Evolutionary conservation across 208 protist genomes (phyloP).

Genomic region (Crithidia brevicula): DNA sequence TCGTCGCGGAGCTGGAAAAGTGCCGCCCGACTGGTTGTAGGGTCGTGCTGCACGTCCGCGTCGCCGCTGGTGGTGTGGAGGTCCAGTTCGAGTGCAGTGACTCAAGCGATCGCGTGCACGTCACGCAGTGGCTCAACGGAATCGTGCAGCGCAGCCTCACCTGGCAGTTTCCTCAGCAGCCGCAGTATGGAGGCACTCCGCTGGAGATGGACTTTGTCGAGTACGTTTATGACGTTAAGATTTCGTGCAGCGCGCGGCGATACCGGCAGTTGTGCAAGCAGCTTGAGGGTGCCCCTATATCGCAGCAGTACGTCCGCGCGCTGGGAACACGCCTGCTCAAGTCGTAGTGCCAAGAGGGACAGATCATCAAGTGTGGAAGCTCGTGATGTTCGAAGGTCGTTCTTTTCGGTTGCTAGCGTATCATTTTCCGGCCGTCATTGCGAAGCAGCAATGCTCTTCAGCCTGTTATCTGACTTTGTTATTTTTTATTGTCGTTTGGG

Average conservation of each 20-base stretch:
- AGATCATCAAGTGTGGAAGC: too few relatives aligned
- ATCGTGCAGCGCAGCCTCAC: constrained; percentile 78
- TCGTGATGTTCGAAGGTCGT: too few relatives aligned
- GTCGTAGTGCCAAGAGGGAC: too few relatives aligned
- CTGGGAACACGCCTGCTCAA: constrained; percentile 48
- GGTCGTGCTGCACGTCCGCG: constrained; percentile 37
- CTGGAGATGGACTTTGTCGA: constrained; percentile 83
- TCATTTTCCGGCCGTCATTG: too few relatives aligned
- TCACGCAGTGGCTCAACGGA: constrained; percentile 78
- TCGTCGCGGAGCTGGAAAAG: constrained; percentile 69
- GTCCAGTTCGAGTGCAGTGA: constrained; percentile 58
- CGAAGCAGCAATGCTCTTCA: too few relatives aligned
- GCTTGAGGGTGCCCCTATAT: constrained; percentile 53
- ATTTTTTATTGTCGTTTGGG: too few relatives aligned
- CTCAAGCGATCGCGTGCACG: constrained; percentile 43
- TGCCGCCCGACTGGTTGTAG: constrained; percentile 61
- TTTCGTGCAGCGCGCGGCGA: constrained; percentile 48
- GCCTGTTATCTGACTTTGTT: too few relatives aligned
- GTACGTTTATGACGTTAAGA: constrained; percentile 82
- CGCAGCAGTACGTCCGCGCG: constrained; percentile 68
- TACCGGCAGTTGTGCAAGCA: constrained; percentile 71
- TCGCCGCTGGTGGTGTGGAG: constrained; percentile 47
- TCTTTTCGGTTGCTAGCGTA: too few relatives aligned
- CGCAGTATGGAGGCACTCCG: constrained; percentile 46
- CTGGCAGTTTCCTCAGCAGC: constrained; percentile 65